Percentiles rank a stretch among this genome's conserved stretches.
phyloP scores from a whole-genome alignment of 257 asterid genomes.

The Solanum bukasovii region DNA sequence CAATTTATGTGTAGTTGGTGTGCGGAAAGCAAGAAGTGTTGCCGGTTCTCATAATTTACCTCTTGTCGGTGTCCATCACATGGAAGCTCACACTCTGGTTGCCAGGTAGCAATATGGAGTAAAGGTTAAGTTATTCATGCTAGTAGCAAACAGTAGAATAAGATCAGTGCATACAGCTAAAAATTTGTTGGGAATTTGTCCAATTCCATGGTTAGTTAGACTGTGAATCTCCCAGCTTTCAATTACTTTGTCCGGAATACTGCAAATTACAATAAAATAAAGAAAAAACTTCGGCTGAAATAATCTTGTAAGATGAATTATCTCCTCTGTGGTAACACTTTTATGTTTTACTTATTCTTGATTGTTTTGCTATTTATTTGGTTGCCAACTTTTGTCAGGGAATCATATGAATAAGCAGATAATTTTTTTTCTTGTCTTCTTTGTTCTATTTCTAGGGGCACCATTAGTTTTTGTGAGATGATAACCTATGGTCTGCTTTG shows the following conservation, averaged over 20 bases:
- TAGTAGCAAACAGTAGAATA: background rate
- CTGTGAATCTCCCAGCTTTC: background rate
- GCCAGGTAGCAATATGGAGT: conserved; percentile 50
- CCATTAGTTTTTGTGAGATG: background rate
- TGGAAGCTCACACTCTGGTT: conserved; percentile 97
- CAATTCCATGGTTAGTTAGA: background rate
- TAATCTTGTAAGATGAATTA: background rate
- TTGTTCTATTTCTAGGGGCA: background rate
- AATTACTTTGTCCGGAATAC: background rate
- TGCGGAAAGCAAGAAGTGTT: conserved; percentile 85
- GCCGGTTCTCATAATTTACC: conserved; percentile 71
- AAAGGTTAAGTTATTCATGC: background rate
- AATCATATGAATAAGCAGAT: background rate
- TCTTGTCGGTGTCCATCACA: conserved; percentile 87
- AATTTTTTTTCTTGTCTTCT: background rate
- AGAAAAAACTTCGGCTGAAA: background rate
- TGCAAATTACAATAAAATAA: background rate
- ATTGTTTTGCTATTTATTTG: background rate
- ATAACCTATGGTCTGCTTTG: background rate
- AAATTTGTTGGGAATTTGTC: background rate
- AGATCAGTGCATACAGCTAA: background rate
- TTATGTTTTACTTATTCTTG: background rate
- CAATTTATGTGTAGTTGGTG: conserved; percentile 61
- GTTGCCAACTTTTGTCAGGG: background rate
- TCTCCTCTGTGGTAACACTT: background rate